Base-by-base conservation (phyloP, 1,139 yeast genomes). In the Geotrichum aggregatum region DNA sequence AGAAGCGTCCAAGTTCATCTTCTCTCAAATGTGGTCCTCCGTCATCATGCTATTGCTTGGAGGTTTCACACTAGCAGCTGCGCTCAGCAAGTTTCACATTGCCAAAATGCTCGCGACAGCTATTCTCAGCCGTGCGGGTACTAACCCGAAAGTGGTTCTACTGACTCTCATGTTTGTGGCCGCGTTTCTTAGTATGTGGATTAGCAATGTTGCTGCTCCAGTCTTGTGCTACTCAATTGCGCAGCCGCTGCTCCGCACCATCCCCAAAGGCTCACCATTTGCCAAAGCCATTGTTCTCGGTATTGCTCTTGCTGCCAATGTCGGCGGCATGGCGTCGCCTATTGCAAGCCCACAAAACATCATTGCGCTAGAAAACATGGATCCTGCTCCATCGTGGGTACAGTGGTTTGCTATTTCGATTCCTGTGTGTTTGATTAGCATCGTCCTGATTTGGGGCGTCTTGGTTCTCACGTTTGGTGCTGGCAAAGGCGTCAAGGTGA, bases 311-410 rank as follows among this genome's bases (percentile, higher is more conserved):
- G 94, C 97, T 1, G 85, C 96, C 3, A 88, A 91, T 65, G 76
- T 91, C 54, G 97, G 96, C 26, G 98, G 98, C 62, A 89, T 89
- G 95, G 85, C 95, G 0, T 87, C 96, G 2, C 98, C 98, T 10
- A 91, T 91, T 64, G 88, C 97, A 1, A 87, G 96, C 7, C 98
- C 98, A 3, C 98, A 91, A 66, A 91, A 91, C 67, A 87, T 91
- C 58, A 82, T 91, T 63, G 95, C 96, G 1, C 75, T 91, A 50
- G 88, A 88, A 57, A 75, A 84, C 59, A 91, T 91, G 97, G 74
- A 73, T 51, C 97, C 97, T 3, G 82, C 77, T 58, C 96, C 97
- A 2, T 87, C 95, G 14, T 91, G 98, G 98, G 84, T 86, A 13
- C 86, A 87, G 65, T 91, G 98, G 97, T 91, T 91, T 66, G 82